Conservation (phyloP, 1,284 basidiomycete species). For the Moniliophthora roreri region DNA sequence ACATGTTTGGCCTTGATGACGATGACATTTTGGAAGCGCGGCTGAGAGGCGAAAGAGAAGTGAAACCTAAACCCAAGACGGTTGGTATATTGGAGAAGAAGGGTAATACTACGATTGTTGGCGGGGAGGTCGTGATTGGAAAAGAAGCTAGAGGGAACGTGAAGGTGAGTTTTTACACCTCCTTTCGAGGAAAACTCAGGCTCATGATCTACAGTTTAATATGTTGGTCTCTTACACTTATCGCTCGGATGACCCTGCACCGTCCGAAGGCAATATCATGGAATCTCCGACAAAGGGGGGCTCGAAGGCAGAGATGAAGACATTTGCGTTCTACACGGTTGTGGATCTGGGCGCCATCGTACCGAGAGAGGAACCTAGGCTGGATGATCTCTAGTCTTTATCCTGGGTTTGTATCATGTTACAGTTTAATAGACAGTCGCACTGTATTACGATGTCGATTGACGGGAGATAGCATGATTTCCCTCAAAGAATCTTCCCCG, state of each 20-base stretch:
- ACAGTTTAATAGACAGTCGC: too few species aligned
- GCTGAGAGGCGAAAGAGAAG: conserved; percentile 40
- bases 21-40: conserved; percentile 50
- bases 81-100: conserved; percentile 82
- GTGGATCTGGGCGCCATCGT: conserved; percentile 75
- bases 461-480: conserved; percentile 28
- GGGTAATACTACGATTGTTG: conserved; percentile 84
- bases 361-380: conserved; percentile 50
- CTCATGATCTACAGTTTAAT: conserved; percentile 67
- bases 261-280: conserved; percentile 54
- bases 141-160: conserved; percentile 73
- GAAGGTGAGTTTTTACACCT: conserved; percentile 50
- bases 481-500: conserved; percentile 44
- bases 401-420: neutral
- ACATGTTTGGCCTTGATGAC: conserved; percentile 75
- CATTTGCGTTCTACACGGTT: conserved; percentile 83
- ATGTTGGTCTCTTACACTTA: conserved; percentile 93
- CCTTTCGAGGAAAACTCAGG: neutral
- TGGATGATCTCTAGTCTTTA: conserved; percentile 11
- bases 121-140: conserved; percentile 79
- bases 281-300: conserved; percentile 50
- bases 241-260: conserved; percentile 78
- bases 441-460: too few species aligned
- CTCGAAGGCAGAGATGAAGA: conserved; percentile 66
- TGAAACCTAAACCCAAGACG: conserved; percentile 56